phyloP scores from a whole-genome alignment of 148 eudicot species.

The Nepenthes mirabilis region DNA sequence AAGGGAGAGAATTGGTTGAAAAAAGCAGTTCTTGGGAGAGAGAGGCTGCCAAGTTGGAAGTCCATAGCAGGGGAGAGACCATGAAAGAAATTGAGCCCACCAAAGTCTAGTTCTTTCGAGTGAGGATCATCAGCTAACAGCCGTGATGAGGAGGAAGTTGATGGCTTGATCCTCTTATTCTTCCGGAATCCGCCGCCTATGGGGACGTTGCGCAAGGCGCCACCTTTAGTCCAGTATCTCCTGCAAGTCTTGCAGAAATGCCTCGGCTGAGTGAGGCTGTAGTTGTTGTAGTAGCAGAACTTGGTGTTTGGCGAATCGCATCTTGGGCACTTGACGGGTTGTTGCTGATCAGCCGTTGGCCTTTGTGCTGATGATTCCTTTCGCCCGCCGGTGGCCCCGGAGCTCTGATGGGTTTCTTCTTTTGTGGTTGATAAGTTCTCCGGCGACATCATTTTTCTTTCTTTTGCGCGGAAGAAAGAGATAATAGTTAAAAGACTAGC shows the following conservation, averaged over 20 bases:
- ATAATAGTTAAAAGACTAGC: too few species aligned
- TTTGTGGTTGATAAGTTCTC: too few species aligned
- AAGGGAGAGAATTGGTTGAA: conserved; percentile 17
- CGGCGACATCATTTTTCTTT: too few species aligned
- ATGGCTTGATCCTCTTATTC: conserved; percentile 1
- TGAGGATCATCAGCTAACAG: neutral
- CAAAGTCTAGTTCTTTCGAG: conserved; percentile 16
- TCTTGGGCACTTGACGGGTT: neutral
- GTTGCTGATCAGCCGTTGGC: neutral
- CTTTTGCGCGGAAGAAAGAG: too few species aligned
- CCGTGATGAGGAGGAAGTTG: neutral
- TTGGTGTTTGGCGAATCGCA: conserved; percentile 82
- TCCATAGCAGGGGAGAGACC: conserved; percentile 45
- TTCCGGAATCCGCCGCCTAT: conserved; percentile 5
- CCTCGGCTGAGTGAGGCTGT: conserved; percentile 77
- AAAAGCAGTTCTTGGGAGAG: neutral
- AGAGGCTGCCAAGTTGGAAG: conserved; percentile 42
- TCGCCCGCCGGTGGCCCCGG: neutral
- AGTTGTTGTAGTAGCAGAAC: conserved; percentile 95
- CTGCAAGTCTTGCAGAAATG: conserved; percentile 90
- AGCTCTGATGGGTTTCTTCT: neutral
- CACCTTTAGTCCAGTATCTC: conserved; percentile 76
- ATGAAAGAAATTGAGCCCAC: conserved; percentile 34
- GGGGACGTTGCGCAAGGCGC: conserved; percentile 5
- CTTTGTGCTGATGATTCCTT: neutral